Percentiles rank a stretch among this genome's conserved stretches.
Conservation (phyloP, 1,284 basidiomycete species). For the Puccinia brachypodii region DNA sequence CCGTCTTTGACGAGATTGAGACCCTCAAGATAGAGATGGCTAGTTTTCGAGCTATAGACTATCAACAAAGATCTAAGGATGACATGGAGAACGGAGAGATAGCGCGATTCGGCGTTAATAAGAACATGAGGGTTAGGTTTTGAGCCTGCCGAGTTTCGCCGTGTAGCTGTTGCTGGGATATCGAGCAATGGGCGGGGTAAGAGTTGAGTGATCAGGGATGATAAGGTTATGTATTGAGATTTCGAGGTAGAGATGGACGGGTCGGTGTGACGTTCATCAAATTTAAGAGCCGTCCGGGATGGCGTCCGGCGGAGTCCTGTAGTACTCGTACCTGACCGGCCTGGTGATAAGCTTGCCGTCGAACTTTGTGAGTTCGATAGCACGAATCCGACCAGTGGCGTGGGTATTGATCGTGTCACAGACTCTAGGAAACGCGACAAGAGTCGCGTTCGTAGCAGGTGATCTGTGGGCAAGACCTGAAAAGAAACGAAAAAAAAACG, state of each 20-base stretch:
- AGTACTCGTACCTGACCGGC: background rate
- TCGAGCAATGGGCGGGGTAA: conserved; percentile 25
- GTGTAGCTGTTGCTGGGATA: background rate
- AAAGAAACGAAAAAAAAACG: background rate
- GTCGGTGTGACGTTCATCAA: background rate
- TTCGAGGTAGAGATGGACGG: background rate
- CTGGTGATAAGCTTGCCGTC: background rate
- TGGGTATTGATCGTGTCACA: background rate
- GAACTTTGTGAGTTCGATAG: background rate
- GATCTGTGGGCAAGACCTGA: conserved; percentile 10
- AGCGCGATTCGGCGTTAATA: conserved; percentile 11
- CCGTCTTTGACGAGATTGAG: conserved; percentile 3
- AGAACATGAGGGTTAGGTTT: background rate
- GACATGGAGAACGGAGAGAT: background rate
- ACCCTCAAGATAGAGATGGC: background rate
- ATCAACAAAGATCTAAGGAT: background rate
- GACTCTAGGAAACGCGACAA: conserved; percentile 24
- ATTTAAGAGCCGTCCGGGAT: background rate
- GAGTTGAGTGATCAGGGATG: conserved; percentile 8
- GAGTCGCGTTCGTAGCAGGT: conserved; percentile 5
- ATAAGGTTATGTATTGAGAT: background rate
- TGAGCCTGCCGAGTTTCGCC: background rate
- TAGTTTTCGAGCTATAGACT: background rate
- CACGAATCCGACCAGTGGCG: background rate
- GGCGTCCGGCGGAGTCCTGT: background rate